Conservation (phyloP, 192 early-diverging fungal genomes). For the Podila epigama region DNA sequence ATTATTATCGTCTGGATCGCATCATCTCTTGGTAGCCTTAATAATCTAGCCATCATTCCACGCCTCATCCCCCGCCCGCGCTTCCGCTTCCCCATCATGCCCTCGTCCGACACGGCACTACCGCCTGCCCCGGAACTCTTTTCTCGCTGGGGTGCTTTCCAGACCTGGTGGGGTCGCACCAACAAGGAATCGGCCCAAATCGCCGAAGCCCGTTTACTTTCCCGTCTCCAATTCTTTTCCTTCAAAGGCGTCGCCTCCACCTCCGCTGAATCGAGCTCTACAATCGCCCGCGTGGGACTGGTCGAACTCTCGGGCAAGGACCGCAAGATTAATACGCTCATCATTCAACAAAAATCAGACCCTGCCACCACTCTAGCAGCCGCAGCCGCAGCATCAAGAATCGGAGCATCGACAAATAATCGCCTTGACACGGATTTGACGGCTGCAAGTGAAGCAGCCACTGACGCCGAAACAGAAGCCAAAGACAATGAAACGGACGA, state of each 20-base stretch:
- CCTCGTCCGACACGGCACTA: constrained; percentile 14
- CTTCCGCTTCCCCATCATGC: constrained; percentile 50
- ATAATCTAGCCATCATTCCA: constrained; percentile 23
- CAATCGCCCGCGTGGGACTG: constrained; percentile 59
- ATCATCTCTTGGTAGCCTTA: not conserved
- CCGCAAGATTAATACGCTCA: constrained; percentile 65
- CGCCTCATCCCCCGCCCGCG: constrained; percentile 35
- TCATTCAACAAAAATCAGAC: constrained; percentile 57
- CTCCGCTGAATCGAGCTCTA: constrained; percentile 13
- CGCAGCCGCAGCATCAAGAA: not conserved
- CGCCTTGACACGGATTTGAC: no score
- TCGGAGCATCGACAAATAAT: constrained; percentile 19
- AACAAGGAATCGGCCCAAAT: constrained; percentile 36
- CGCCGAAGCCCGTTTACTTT: constrained; percentile 67
- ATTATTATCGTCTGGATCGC: not conserved
- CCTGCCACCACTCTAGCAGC: constrained; percentile 12
- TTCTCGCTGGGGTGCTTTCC: constrained; percentile 42
- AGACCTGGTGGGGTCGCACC: constrained; percentile 36
- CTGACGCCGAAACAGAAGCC: constrained; percentile 9
- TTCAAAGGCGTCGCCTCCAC: constrained; percentile 46
- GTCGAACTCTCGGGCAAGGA: constrained; percentile 61
- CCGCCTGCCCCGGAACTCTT: constrained; percentile 36
- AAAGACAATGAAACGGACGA: constrained; percentile 37
- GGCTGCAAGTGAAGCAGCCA: no score
- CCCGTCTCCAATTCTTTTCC: constrained; percentile 60